Evolutionary conservation across 169 alveolate species (phyloP), one percentile per base, ranked within the genome.

Genomic region (Cryptosporidium muris): DNA sequence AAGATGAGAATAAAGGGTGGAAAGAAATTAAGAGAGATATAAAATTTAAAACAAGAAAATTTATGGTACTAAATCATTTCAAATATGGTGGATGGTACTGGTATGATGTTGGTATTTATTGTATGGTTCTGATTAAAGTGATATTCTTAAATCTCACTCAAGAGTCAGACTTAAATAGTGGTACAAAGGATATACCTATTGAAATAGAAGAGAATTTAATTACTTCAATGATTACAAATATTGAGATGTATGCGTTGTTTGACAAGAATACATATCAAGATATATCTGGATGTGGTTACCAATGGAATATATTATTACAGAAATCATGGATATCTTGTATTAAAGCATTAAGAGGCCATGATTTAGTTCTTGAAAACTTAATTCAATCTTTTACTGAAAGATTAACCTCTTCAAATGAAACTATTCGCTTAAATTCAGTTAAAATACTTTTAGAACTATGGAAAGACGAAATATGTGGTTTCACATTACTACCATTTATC

Each of bases 161-260:
- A 74, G 42, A 40, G 4, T 58, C 42, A 16, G 85, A 74, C 12
- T 25, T 25, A 25, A 25, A 25, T 25, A 25, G 25, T 25, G 25
- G 25, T 25, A 25, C 49, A 16, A 56, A 43, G 4, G 85, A 74
- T 54, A 25, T 74, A 25, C 85, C 85, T 4, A 74, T 11, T 42
- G 54, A 60, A 3, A 60, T 74, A 11, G 85, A 74, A 47, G 60
- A 74, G 25, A 40, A 74, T 49, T 25, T 74, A 25, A 54, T 74
- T n/a, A 74, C 42, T 74, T 68, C 85, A 56, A 62, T 74, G 14
- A 34, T 74, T 8, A 74, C 85, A 53, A 74, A 74, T 34, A 25
- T 74, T 54, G 85, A 74, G 45, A 74, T 74, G 85, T 74, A 58
- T 74, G 85, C 85, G 37, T 45, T 74, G 36, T 74, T 74, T 60